Evolutionary conservation across 306 rosid species (phyloP).

Genomic region (Glycyrrhiza uralensis): DNA sequence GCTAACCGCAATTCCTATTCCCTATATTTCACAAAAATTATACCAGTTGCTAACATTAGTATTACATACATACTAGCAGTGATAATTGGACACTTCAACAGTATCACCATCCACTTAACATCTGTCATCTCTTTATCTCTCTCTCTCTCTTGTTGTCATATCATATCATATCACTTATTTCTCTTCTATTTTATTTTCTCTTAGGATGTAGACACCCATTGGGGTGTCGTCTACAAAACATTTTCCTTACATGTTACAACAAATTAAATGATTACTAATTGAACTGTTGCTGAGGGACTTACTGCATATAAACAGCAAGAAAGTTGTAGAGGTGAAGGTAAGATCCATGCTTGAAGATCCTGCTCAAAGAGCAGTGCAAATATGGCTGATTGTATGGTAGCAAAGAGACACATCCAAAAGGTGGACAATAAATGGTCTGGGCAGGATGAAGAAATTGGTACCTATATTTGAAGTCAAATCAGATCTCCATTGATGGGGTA

Average conservation of each 20-base stretch:
- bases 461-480: constrained; percentile 34
- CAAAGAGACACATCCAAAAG: constrained; percentile 61
- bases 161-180: too few relatives aligned
- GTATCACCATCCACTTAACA: too few relatives aligned
- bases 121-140: too few relatives aligned
- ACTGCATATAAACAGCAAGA: constrained; percentile 66
- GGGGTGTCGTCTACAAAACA: too few relatives aligned
- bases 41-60: not conserved
- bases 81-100: too few relatives aligned
- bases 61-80: not conserved
- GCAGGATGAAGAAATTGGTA: constrained; percentile 54
- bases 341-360: constrained; percentile 42
- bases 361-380: constrained; percentile 41
- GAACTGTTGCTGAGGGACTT: constrained; percentile 21
- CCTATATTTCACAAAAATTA: constrained; percentile 32
- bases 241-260: too few relatives aligned
- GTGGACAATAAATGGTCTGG: constrained; percentile 59
- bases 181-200: too few relatives aligned
- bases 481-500: not conserved
- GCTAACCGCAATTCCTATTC: constrained; percentile 52
- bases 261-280: not conserved
- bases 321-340: constrained; percentile 43
- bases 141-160: too few relatives aligned
- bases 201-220: too few relatives aligned
- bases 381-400: constrained; percentile 43